Evolutionary conservation across 2,329 filamentous ascomycete species (phyloP).

Genomic region (Ilyonectria mors-panacis): DNA sequence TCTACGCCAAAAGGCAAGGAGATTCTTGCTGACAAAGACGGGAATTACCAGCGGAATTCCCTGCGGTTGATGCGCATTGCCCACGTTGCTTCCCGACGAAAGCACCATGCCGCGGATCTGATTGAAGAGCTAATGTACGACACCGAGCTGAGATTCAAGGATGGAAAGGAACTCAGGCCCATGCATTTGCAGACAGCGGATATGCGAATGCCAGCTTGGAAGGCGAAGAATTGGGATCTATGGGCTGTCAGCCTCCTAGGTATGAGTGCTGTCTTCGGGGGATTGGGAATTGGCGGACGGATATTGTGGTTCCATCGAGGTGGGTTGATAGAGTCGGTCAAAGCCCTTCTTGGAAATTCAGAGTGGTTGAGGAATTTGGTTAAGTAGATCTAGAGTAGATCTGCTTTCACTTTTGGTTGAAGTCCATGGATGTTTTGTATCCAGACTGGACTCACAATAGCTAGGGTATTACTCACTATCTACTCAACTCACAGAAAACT

Average conservation of each 20-base stretch:
- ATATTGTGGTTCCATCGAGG: constrained; percentile 14
- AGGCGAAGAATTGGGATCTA: constrained; percentile 53
- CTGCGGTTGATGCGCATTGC: constrained; percentile 54
- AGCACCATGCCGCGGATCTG: constrained; percentile 56
- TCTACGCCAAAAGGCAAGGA: constrained; percentile 45
- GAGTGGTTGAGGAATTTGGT: constrained; percentile 3
- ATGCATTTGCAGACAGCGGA: constrained; percentile 59
- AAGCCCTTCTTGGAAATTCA: neutral
- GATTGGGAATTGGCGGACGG: constrained; percentile 7
- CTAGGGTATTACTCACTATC: neutral
- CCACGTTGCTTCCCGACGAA: constrained; percentile 51
- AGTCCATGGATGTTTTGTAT: neutral
- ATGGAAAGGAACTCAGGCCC: constrained; percentile 36
- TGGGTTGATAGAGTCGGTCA: neutral
- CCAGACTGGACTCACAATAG: neutral
- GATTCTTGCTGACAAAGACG: constrained; percentile 48
- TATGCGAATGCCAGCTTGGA: constrained; percentile 53
- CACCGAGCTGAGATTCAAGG: constrained; percentile 34
- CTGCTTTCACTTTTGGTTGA: neutral
- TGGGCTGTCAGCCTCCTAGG: constrained; percentile 18
- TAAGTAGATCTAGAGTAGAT: constrained; percentile 1
- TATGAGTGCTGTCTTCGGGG: constrained; percentile 4
- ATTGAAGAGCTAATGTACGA: constrained; percentile 57
- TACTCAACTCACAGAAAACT: no score
- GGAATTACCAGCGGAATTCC: constrained; percentile 47